Base-by-base conservation (phyloP, 2,329 filamentous ascomycete species). In the Lachnellula subtilissima region DNA sequence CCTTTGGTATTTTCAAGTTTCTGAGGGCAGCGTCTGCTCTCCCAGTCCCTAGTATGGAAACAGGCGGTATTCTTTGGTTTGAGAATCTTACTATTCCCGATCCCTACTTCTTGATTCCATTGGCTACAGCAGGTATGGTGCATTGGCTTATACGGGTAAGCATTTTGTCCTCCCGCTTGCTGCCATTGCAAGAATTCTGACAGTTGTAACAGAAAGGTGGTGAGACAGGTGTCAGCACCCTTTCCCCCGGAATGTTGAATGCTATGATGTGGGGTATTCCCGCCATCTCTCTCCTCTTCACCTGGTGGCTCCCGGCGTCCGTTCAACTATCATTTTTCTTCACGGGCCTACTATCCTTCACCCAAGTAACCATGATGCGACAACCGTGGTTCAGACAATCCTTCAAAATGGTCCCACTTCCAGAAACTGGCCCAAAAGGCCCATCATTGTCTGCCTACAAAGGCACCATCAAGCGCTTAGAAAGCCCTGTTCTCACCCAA, bases 1-100 rank as follows among this genome's bases (percentile, higher is more conserved):
- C 87, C 58, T 91, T 85, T 71, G 91, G 91, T 65, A 85, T 88
- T 57, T 97, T 93, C 78, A 84, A 88, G 58, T 76, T 93, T 47
- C 71, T 95, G 61, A 80, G 83, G 52, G 85, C 80, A 63, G 95
- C 96, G 88, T 73, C 83, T 1, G 71, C 77, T 22, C 75, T 97
- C 48, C 93, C 93, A 4, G 90, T 97, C 5, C 93, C 93, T 0
- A 86, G 84, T 1, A 72, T 97, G 61, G 82, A 89, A 64, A 75
- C 74, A 1, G 89, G 88, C 35, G 86, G 89, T 2, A 73, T 85
- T 37, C 73, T 85, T 42, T 99, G 94, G 94, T 82, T 97, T 63
- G 73, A 76, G 1, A 88, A 97, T 70, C 73, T 99, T 60, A 86
- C 90, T 0, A 69, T 84, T 22, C 71, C 82, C 2, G 94, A 99